Evolutionary conservation across 495 filamentous ascomycete species (phyloP).

Genomic region (Rhypophila decipiens): DNA sequence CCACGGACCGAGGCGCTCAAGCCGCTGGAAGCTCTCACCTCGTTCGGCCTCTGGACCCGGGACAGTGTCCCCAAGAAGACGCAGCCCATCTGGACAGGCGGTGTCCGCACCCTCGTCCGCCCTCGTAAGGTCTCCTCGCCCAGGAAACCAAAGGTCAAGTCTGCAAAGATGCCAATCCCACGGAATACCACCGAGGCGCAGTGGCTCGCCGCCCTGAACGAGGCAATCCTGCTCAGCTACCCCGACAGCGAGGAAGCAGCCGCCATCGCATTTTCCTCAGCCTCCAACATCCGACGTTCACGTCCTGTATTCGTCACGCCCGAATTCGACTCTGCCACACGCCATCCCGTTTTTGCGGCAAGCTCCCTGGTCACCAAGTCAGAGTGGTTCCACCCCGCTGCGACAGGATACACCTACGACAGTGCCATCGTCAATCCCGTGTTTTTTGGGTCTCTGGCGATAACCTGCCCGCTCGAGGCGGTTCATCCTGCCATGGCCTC

Average conservation of each 20-base stretch:
- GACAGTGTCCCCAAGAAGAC: conserved; percentile 1
- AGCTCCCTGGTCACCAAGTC: conserved; percentile 20
- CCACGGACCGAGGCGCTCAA: conserved; percentile 18
- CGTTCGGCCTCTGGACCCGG: conserved; percentile 25
- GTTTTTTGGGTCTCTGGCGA: conserved; percentile 31
- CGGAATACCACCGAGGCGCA: conserved; percentile 19
- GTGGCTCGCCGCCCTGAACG: conserved; percentile 29
- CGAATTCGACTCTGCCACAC: conserved; percentile 20
- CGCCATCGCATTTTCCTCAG: not conserved
- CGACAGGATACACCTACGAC: conserved; percentile 29
- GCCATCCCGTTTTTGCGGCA: conserved; percentile 37
- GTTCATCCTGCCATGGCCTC: conserved; percentile 26
- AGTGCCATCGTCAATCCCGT: conserved; percentile 23
- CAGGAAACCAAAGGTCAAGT: conserved; percentile 7
- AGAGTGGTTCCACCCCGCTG: conserved; percentile 31
- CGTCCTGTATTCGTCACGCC: conserved; percentile 5
- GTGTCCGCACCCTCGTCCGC: too few relatives aligned
- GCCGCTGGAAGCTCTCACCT: conserved; percentile 23
- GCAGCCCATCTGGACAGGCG: conserved; percentile 28
- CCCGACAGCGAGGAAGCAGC: not conserved
- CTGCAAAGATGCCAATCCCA: not conserved
- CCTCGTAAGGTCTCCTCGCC: conserved; percentile 7
- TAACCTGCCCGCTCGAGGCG: conserved; percentile 18
- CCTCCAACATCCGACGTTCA: not conserved
- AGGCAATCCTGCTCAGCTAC: conserved; percentile 14